Base-by-base conservation (phyloP, 2,329 filamentous ascomycete genomes). In the Aspergillus amoenus region DNA sequence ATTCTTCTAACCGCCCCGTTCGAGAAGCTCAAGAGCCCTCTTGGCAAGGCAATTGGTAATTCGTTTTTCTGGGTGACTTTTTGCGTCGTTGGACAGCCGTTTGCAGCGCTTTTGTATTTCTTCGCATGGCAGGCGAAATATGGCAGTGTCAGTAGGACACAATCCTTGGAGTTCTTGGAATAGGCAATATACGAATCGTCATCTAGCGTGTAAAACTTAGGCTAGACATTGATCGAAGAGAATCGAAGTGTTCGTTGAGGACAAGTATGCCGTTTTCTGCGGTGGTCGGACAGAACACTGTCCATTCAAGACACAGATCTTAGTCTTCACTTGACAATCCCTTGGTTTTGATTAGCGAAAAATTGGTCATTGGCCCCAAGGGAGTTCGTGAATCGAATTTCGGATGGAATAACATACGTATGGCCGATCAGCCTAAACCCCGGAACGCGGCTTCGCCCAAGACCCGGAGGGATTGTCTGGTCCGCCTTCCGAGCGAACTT, bases 41-140 rank as follows among this genome's bases (percentile, higher is more conserved):
- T 87, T 51, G 90, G 91, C 5, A 90, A 88, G 66, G 82, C 96
- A 8, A 81, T 95, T 27, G 94, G 94, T 2, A 99, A 99, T 73
- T 87, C 88, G 68, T 93, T 95, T 57, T 99, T 99, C 74, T 97
- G 94, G 94, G 82, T 97, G 18, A 93, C 90, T 12, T 99, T 99
- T 70, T 97, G 93, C 63, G 85, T 97, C 2, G 89, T 99, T 12
- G 94, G 94, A 3, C 94, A 99, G 79, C 94, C 94, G 0, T 84
- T 97, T 66, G 94, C 91, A 1, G 93, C 91, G 0, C 78, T 99
- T 59, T 81, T 96, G 72, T 99, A 99, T 74, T 99, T 97, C 74
- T 97, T 97, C 72, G 93, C 93, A 1, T 99, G 94, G 93, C 93
- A 97, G 77, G 91, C 91, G 55, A 97, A 97, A 78, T 97, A 96